Percentiles rank a stretch among this genome's conserved stretches.
Conservation (phyloP, 1,139 yeast species). For the Pichia cactophila region DNA sequence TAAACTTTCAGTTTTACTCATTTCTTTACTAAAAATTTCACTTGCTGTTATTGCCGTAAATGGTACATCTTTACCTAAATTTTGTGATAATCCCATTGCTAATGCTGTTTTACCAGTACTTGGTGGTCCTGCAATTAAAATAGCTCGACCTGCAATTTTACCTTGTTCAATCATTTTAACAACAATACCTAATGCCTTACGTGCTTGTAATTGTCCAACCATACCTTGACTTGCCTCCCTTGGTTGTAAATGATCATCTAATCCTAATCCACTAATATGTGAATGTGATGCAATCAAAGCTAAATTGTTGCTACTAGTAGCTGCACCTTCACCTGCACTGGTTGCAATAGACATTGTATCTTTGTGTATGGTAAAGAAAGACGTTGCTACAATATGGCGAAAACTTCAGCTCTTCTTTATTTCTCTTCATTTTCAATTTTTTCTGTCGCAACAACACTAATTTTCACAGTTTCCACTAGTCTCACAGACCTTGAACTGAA, state of each 20-base stretch:
- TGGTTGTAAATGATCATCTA: slow-evolving; percentile 85
- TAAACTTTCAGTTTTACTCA: slow-evolving; percentile 90
- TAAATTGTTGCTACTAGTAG: slow-evolving; percentile 26
- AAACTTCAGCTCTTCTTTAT: not conserved
- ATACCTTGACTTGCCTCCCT: slow-evolving; percentile 78
- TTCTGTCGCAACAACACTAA: not conserved
- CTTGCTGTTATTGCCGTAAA: slow-evolving; percentile 93
- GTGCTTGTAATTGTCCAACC: slow-evolving; percentile 95
- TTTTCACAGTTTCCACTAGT: not conserved
- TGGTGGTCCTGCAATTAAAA: slow-evolving; percentile 95
- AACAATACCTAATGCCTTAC: slow-evolving; percentile 93
- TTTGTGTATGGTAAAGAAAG: not conserved
- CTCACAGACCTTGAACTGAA: no score
- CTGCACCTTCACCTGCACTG: slow-evolving; percentile 3
- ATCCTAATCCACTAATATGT: slow-evolving; percentile 90
- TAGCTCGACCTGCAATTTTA: slow-evolving; percentile 94
- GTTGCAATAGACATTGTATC: slow-evolving; percentile 36
- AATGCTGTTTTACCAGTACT: slow-evolving; percentile 98
- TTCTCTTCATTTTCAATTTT: not conserved
- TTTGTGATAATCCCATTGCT: slow-evolving; percentile 94
- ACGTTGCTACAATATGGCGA: not conserved
- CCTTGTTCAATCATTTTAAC: slow-evolving; percentile 91
- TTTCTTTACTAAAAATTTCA: slow-evolving; percentile 84
- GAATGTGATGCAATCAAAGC: slow-evolving; percentile 93
- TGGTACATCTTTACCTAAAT: slow-evolving; percentile 85